A percentile compares a stretch with the other conserved stretches of the same genome.
phyloP scores from a whole-genome alignment of 2,329 filamentous ascomycete species.

The Lachnellula willkommii region DNA sequence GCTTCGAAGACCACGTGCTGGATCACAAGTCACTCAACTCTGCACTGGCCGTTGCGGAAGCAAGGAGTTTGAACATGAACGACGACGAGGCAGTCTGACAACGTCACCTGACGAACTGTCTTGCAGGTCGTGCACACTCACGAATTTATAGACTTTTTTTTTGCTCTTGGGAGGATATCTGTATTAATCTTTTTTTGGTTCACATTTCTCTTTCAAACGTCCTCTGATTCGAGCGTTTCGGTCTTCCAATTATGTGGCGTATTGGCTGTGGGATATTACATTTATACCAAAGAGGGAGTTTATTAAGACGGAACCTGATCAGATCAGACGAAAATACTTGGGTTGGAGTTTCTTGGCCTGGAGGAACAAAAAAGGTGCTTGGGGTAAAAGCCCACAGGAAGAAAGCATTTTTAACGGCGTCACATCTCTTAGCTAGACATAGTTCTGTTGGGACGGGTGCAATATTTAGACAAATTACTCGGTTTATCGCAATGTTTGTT shows the following conservation, averaged over 20 bases:
- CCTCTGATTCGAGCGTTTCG: background rate
- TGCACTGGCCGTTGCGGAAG: constrained; percentile 17
- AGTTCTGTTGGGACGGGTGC: background rate
- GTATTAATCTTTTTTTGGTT: constrained; percentile 8
- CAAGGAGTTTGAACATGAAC: constrained; percentile 2
- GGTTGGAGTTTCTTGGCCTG: constrained; percentile 7
- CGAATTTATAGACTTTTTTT: constrained; percentile 10
- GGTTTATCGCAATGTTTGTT: background rate
- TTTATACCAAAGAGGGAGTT: constrained; percentile 3
- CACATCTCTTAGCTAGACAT: background rate
- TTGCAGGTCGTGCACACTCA: constrained; percentile 1
- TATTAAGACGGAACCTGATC: constrained; percentile 2
- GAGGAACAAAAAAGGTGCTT: background rate
- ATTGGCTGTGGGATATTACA: background rate
- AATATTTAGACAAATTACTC: background rate
- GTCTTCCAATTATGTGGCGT: background rate
- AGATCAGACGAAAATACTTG: constrained; percentile 1
- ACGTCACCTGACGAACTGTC: constrained; percentile 5
- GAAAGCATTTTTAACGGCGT: background rate
- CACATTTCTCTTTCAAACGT: constrained; percentile 5
- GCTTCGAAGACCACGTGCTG: constrained; percentile 24
- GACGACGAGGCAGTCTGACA: constrained; percentile 1
- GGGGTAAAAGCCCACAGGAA: background rate
- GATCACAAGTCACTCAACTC: constrained; percentile 24
- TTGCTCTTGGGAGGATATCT: constrained; percentile 13